Evolutionary conservation across 2,329 filamentous ascomycete genomes (phyloP).

Genomic region (Trichoderma koningii): DNA sequence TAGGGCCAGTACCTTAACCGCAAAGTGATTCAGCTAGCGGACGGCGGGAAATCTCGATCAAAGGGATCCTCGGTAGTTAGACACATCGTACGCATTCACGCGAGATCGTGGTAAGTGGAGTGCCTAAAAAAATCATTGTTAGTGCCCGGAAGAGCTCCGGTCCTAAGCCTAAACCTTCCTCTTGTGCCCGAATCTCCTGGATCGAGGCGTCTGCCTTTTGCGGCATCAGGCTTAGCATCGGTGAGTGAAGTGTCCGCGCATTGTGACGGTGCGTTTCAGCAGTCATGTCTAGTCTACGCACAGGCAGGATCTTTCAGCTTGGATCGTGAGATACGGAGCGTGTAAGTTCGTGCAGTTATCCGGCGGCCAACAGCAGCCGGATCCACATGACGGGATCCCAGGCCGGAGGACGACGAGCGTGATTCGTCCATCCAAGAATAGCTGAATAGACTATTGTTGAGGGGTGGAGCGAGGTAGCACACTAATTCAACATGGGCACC

Average conservation of each 20-base stretch:
- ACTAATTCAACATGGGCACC: slow-evolving; percentile 7
- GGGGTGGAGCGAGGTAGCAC: not conserved
- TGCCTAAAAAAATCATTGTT: not conserved
- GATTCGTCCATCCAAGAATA: slow-evolving; percentile 11
- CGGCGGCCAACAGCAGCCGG: not conserved
- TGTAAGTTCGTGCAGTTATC: slow-evolving; percentile 4
- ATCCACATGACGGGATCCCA: slow-evolving; percentile 6
- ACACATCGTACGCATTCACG: not conserved
- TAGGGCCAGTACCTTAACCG: not conserved
- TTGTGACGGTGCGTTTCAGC: slow-evolving; percentile 22
- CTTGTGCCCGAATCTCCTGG: slow-evolving; percentile 12
- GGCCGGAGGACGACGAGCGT: not conserved
- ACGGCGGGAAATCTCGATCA: not conserved
- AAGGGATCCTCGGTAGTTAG: not conserved
- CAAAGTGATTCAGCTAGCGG: not conserved
- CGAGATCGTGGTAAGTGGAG: slow-evolving; percentile 7
- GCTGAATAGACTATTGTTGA: slow-evolving; percentile 21
- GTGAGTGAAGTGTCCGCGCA: slow-evolving; percentile 1
- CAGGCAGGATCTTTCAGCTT: slow-evolving; percentile 8
- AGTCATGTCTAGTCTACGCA: slow-evolving; percentile 7
- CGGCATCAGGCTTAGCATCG: not conserved
- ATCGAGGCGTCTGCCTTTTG: slow-evolving; percentile 20
- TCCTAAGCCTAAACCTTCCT: slow-evolving; percentile 8
- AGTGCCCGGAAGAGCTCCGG: not conserved
- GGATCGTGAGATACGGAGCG: slow-evolving; percentile 2